Conservation (phyloP, 495 filamentous ascomycete species). For the Filosporella fistucella region DNA sequence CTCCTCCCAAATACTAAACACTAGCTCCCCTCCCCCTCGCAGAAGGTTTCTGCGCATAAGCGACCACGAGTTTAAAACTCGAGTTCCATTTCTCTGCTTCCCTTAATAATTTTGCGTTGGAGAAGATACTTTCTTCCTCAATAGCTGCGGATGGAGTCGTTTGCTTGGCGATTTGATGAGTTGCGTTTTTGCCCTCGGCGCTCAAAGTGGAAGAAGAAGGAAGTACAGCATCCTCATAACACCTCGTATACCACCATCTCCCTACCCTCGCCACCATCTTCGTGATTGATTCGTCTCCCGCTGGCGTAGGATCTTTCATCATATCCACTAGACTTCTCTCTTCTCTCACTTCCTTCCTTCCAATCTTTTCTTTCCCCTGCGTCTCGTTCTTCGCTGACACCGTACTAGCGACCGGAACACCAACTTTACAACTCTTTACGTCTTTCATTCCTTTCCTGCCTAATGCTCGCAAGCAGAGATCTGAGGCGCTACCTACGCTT, state of each 20-base stretch:
- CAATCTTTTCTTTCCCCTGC: conserved; percentile 5
- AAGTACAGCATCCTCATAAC: conserved; percentile 69
- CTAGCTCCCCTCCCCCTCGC: conserved; percentile 47
- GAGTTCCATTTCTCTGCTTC: conserved; percentile 86
- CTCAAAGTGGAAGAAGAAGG: conserved; percentile 17
- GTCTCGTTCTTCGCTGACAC: conserved; percentile 28
- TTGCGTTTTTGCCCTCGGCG: not conserved
- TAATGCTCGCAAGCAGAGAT: conserved; percentile 71
- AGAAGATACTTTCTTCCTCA: conserved; percentile 32
- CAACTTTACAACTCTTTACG: conserved; percentile 81
- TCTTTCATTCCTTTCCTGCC: conserved; percentile 78
- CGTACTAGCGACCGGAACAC: conserved; percentile 78
- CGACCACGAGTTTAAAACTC: conserved; percentile 85
- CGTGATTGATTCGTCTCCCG: conserved; percentile 74
- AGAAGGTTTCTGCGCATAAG: conserved; percentile 80
- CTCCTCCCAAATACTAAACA: conserved; percentile 3
- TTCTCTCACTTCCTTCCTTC: conserved; percentile 26
- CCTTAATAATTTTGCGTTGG: conserved; percentile 50
- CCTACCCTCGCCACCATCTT: conserved; percentile 91
- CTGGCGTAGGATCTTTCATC: conserved; percentile 57
- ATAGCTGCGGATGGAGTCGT: not conserved
- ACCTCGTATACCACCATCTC: conserved; percentile 92
- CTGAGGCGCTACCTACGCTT: conserved; percentile 68
- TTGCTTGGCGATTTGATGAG: too few species aligned
- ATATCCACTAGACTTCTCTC: conserved; percentile 62